Base-by-base conservation (phyloP, 2,329 filamentous ascomycete species). In the Paraphoma sp. region DNA sequence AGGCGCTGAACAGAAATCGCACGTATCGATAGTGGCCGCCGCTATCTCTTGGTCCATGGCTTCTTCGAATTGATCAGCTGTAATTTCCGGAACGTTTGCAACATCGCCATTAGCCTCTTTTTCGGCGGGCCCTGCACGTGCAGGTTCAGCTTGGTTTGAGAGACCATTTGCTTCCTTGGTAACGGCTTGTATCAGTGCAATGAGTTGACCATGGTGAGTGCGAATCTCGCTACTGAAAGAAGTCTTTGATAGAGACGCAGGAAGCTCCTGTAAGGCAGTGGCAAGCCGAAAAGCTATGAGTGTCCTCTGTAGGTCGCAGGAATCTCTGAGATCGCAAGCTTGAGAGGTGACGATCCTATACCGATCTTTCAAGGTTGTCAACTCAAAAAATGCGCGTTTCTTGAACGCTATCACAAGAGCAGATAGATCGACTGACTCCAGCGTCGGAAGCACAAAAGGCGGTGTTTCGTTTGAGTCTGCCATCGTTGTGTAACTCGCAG, bases 1-100 rank as follows among this genome's bases (percentile, higher is more conserved):
- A 0, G 72, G 69, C 3, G 76, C 68, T 14, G 77, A 70, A 61
- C 85, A 87, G 50, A 86, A 81, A 14, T 81, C 78, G 62, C 85
- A 87, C n/a, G 60, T 66, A 59, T 87, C 84, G 28, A 73, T 50
- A 18, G 16, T 30, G 7, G 43, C 30, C 16, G 41, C 41, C 7
- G 28, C 48, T 12, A 28, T 11, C 48, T 47, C 23, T 14, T 42
- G 11, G 2, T 17, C 4, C 7, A 42, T 5, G n/a, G 11, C 16
- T 12, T 45, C 31, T 12, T 45, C 31, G 17, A 9, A 3, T 38
- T 33, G 10, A 18, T 17, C 12, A 9, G 9, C 17, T 23, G 11
- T 12, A 16, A 5, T 14, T 44, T 51, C 40, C n/a, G 42, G 23
- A 9, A 14, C 29, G 8, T 2, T 16, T 28, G n/a, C 11, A 16